Conservation (phyloP, 176 grass and related monocot species). For the Bromus sterilis region DNA sequence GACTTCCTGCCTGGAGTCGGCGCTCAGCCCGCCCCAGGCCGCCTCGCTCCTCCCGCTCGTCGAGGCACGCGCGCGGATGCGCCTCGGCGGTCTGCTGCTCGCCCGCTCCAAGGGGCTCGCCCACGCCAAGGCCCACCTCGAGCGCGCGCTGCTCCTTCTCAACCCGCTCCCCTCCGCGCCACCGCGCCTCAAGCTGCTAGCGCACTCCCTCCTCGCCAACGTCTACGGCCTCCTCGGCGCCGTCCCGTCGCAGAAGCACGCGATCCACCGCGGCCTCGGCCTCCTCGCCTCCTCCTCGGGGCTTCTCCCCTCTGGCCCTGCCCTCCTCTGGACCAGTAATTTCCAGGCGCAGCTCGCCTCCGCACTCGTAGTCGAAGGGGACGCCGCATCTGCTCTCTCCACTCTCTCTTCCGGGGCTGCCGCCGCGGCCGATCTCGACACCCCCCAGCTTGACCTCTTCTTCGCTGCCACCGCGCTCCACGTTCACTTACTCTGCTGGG, state of each 20-base stretch:
- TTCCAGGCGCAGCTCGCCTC: constrained; percentile 92
- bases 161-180: constrained; percentile 59
- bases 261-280: constrained; percentile 53
- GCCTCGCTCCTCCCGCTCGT: constrained; percentile 65
- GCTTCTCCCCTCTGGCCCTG: constrained; percentile 4
- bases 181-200: constrained; percentile 68
- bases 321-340: constrained; percentile 75
- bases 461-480: constrained; percentile 77
- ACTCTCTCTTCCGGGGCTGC: constrained; percentile 36
- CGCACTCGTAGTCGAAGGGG: constrained; percentile 57
- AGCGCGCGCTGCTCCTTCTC: constrained; percentile 74
- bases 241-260: constrained; percentile 62
- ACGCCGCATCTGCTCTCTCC: constrained; percentile 54
- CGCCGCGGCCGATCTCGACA: constrained; percentile 54
- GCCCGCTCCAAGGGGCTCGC: constrained; percentile 40
- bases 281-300: constrained; percentile 31
- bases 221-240: constrained; percentile 60
- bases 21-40: constrained; percentile 33
- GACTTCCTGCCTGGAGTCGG: constrained; percentile 51
- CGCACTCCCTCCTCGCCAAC: constrained; percentile 67
- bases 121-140: constrained; percentile 76
- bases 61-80: constrained; percentile 75
- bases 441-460: constrained; percentile 84
- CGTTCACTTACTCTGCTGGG: constrained; percentile 80
- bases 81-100: constrained; percentile 60